Conservation (phyloP, 257 asterid species). For the Handroanthus guayacan region DNA sequence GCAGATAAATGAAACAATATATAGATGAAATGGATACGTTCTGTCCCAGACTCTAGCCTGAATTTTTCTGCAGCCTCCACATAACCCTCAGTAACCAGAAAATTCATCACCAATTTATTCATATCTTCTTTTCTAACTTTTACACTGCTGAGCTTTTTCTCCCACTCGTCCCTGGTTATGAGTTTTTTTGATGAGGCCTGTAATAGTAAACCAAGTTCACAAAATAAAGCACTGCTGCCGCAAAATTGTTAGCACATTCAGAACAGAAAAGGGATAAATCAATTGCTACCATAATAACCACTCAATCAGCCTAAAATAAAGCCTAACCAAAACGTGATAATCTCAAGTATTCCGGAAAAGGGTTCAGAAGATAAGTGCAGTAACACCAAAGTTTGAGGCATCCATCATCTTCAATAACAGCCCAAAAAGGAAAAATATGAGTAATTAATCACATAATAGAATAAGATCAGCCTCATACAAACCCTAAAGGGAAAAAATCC, state of each 20-base stretch:
- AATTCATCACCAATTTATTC: conserved; percentile 87
- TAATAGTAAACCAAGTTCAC: conserved; percentile 29
- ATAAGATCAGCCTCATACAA: not conserved
- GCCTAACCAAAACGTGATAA: not conserved
- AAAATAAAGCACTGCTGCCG: conserved; percentile 30
- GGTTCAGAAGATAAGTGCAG: not conserved
- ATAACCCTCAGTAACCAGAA: conserved; percentile 82
- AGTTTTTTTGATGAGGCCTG: conserved; percentile 75
- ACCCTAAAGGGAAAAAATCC: not conserved
- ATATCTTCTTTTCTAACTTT: conserved; percentile 73
- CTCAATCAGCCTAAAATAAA: conserved; percentile 11
- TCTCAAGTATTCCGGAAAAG: not conserved
- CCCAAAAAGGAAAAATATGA: not conserved
- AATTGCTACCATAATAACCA: conserved; percentile 2
- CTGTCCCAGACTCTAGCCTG: conserved; percentile 82
- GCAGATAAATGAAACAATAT: conserved; percentile 3
- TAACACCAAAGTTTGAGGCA: conserved; percentile 6
- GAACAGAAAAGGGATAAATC: not conserved
- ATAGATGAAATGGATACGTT: conserved; percentile 65
- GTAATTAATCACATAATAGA: not conserved
- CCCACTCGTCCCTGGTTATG: conserved; percentile 83
- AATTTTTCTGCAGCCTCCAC: conserved; percentile 85
- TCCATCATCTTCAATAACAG: not conserved
- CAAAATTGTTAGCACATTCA: not conserved
- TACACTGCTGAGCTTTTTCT: conserved; percentile 63